Evolutionary conservation across 1,284 basidiomycete species (phyloP), one percentile per base, ranked within the genome.

Genomic region (Apiotrichum porosum): DNA sequence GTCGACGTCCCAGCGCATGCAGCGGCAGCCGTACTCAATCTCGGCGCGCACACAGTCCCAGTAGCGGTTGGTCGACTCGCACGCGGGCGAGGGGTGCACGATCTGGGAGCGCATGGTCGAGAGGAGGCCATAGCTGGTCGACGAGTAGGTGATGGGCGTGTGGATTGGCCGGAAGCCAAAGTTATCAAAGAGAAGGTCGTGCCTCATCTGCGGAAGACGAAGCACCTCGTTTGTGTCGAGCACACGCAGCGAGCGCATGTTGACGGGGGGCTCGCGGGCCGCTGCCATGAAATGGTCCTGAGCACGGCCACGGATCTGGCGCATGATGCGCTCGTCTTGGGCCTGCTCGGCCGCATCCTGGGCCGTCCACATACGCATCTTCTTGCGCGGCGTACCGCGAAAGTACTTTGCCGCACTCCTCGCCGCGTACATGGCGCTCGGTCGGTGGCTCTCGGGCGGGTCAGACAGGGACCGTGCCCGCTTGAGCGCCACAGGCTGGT

Each of bases 191-290:
- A 94, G 81, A 54, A 94, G 79, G 72, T 95, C 91, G 68, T 95
- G 91, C 36, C 90, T 84, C 53, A 95, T 83, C 70, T 92, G 89
- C 21, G 88, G 86, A 66, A 91, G 91, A 49, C 86, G 82, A 52
- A 94, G 78, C 58, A 94, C 91, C 53, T 86, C 82, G 54, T 84
- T 81, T 22, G 93, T 76, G 68, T 95, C 90, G 37, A 95, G 78
- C 66, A 91, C 86, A 63, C 83, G 84, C 60, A 95, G 76, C 0
- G 88, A 88, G 44, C 83, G 80, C 38, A 85, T 79, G 62, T 89
- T 92, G 68, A 94, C 87, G 43, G 86, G 81, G 1, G 91, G 89
- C 23, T 56, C 52, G 9, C 59, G 54, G 12, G 60, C 47, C 1
- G 62, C 65, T 9, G 59, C 54, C 21, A 62, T 41, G 32, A 52